Conservation (phyloP, 169 alveolate genomes). For the Cyclospora cayetanensis region DNA sequence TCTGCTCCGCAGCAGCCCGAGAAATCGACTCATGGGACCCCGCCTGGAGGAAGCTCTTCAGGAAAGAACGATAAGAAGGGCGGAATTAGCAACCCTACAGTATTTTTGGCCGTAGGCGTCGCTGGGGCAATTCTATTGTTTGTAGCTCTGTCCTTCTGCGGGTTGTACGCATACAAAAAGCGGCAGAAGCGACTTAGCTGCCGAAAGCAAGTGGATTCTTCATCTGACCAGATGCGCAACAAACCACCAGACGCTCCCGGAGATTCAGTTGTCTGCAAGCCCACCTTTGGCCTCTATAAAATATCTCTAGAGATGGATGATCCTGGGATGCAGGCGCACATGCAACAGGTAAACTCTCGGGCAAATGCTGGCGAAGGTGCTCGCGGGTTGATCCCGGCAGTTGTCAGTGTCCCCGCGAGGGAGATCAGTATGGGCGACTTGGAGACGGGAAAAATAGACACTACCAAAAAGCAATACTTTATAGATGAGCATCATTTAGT, state of each 20-base stretch:
- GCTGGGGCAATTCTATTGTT: not conserved
- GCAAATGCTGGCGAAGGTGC: too few relatives aligned
- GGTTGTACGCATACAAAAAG: not conserved
- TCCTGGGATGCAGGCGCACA: too few relatives aligned
- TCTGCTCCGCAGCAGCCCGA: not conserved
- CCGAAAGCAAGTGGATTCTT: not conserved
- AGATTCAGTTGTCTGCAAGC: not conserved
- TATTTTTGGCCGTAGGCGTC: not conserved
- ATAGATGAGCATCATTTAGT: conserved; percentile 14
- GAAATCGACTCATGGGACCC: not conserved
- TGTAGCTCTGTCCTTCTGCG: not conserved
- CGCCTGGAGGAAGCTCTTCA: not conserved
- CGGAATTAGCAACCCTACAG: too few relatives aligned
- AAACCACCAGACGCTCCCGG: not conserved
- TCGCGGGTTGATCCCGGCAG: too few relatives aligned
- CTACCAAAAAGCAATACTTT: not conserved
- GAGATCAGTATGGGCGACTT: not conserved
- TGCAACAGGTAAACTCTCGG: too few relatives aligned
- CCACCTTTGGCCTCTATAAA: not conserved
- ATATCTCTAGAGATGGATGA: not conserved
- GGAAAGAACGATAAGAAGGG: not conserved
- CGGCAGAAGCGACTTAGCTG: not conserved
- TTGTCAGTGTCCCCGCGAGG: not conserved
- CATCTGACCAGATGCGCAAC: not conserved
- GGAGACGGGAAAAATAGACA: conserved; percentile 1